Evolutionary conservation across 2,329 filamentous ascomycete species (phyloP), one percentile per base, ranked within the genome.

Genomic region (Colletotrichum sp.): DNA sequence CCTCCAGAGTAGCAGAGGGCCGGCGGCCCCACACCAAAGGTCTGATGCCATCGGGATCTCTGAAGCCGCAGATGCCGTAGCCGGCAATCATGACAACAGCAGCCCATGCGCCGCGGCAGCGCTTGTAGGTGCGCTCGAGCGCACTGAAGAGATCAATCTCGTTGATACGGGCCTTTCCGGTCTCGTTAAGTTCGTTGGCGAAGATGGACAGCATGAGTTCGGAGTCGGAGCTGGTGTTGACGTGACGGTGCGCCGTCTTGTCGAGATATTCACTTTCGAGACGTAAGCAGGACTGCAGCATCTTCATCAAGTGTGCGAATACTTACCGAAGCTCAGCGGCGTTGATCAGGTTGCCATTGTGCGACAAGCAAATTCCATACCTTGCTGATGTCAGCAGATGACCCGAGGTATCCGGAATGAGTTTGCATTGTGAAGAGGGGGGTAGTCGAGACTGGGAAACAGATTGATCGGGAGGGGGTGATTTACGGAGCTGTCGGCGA

Each of bases 281-380:
- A 16, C 25, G 44, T 67, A 34, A 57, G 77, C 30, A 68, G 15
- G 15, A 36, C 34, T 36, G 0, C 48, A 16, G 3, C 44, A 12
- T 48, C 19, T 8, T 22, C 19, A 22, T 15, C 34, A 9, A 22
- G 30, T 25, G 12, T 27, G 8, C 19, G 8, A 30, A 9, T 32
- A 19, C 65, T 76, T 88, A 85, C 83, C 91, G 92, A 64, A 98
- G 88, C 68, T 94, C 92, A 3, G 89, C 89, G 7, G 93, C 91
- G 82, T 98, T 91, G 87, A 98, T 94, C 63, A 98, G 88, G 85
- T 98, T 98, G 76, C 96, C 96, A 82, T 98, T 98, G 86, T 97
- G 2, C 95, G 95, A 72, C 89, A 91, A 19, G 19, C 36, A 44
- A 8, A 75, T 64, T 13, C 72, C 72, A 19, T 67, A 67, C 59